phyloP scores from a whole-genome alignment of 2,329 filamentous ascomycete species.

The Endocalyx cinctus region DNA sequence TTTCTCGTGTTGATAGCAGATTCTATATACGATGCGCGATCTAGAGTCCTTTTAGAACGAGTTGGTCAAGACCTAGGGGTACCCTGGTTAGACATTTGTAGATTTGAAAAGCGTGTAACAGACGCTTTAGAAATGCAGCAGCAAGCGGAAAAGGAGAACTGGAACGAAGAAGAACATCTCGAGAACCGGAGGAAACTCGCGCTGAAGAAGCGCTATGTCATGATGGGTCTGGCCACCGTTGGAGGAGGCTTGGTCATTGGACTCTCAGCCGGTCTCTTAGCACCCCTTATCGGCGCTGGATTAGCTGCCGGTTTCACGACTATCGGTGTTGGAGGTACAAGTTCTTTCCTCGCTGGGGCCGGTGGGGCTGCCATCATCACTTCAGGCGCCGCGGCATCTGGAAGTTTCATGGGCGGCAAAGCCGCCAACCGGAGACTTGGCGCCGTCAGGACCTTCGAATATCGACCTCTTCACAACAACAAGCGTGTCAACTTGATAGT shows the following conservation, averaged over 20 bases:
- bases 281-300: conserved; percentile 89
- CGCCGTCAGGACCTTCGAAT: conserved; percentile 93
- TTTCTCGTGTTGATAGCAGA: conserved; percentile 97
- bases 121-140: conserved; percentile 98
- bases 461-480: conserved; percentile 94
- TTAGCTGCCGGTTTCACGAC: conserved; percentile 93
- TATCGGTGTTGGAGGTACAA: conserved; percentile 85
- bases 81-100: conserved; percentile 86
- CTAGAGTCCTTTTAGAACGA: conserved; percentile 74
- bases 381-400: conserved; percentile 79
- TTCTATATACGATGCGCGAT: conserved; percentile 86
- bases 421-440: conserved; percentile 86
- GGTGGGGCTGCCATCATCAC: conserved; percentile 94
- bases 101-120: conserved; percentile 95
- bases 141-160: conserved; percentile 87
- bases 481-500: conserved; percentile 95
- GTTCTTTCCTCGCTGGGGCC: conserved; percentile 83
- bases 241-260: conserved; percentile 94
- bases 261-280: conserved; percentile 83
- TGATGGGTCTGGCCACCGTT: conserved; percentile 96
- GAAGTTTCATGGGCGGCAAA: conserved; percentile 77
- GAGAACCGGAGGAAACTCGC: conserved; percentile 77
- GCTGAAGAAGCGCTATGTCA: conserved; percentile 77
- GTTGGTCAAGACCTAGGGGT: conserved; percentile 79
- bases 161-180: conserved; percentile 96